Evolutionary conservation across 768 basidiomycete species (phyloP).

Genomic region (Boletus rex-veris): DNA sequence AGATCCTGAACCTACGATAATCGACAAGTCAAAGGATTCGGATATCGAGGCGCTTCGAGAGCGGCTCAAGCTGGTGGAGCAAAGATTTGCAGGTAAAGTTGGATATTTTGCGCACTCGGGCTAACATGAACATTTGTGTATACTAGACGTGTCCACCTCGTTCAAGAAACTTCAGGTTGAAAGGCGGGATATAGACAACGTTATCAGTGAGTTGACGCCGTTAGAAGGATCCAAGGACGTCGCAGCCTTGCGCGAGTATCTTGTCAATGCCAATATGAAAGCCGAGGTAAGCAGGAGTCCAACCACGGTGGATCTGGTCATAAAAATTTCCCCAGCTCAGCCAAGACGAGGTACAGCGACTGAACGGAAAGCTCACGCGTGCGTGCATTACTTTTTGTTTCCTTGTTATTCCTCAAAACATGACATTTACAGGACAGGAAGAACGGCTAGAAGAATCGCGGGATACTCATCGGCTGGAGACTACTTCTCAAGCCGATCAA

Average conservation of each 20-base stretch:
- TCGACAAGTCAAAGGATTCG: conserved; percentile 5
- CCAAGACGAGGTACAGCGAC: conserved; percentile 74
- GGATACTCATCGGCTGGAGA: conserved; percentile 79
- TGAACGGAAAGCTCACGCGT: conserved; percentile 75
- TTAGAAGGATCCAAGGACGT: conserved; percentile 62
- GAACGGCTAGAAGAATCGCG: conserved; percentile 80
- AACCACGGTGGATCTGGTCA: neutral
- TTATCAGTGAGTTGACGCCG: conserved; percentile 70
- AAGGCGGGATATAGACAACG: conserved; percentile 60
- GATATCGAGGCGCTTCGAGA: conserved; percentile 61
- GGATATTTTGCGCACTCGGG: neutral
- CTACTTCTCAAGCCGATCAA: conserved; percentile 70
- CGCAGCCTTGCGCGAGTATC: conserved; percentile 67
- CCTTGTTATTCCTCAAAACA: neutral
- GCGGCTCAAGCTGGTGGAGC: conserved; percentile 66
- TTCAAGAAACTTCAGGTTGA: conserved; percentile 75
- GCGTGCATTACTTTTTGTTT: conserved; percentile 23
- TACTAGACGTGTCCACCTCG: conserved; percentile 72
- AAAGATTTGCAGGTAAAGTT: conserved; percentile 65
- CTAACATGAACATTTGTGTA: neutral
- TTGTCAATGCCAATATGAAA: conserved; percentile 64
- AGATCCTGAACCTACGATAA: neutral
- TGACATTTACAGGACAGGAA: conserved; percentile 62
- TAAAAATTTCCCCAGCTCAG: conserved; percentile 43
- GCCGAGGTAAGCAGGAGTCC: conserved; percentile 52